Conservation (phyloP, 2,329 filamentous ascomycete species). For the Dryadomyces sulphureus region DNA sequence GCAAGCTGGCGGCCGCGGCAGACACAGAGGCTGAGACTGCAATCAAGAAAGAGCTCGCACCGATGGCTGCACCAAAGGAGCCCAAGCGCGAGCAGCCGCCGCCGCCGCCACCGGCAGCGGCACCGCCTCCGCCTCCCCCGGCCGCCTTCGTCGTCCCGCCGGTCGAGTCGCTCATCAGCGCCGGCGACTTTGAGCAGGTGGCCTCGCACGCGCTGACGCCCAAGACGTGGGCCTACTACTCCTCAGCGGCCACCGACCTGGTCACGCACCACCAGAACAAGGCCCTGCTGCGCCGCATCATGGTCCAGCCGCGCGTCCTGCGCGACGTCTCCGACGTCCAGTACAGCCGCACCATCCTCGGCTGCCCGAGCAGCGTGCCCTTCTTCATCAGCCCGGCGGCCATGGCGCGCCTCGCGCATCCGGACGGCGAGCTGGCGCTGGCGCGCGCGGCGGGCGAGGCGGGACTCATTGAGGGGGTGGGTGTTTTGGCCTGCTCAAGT, state of each 20-base stretch:
- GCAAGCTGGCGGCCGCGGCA: constrained; percentile 21
- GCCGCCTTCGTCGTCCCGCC: constrained; percentile 4
- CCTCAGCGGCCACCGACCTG: constrained; percentile 38
- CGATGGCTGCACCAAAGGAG: constrained; percentile 15
- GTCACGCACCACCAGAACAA: constrained; percentile 29
- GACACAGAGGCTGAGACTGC: neutral
- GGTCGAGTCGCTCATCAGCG: constrained; percentile 10
- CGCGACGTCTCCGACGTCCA: constrained; percentile 27
- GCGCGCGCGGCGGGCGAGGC: constrained; percentile 29
- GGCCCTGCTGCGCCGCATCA: constrained; percentile 30
- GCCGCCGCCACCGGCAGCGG: constrained; percentile 7
- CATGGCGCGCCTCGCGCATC: constrained; percentile 32
- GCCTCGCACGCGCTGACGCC: constrained; percentile 27
- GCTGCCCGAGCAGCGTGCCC: constrained; percentile 16
- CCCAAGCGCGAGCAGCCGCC: constrained; percentile 8
- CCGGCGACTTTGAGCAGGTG: constrained; percentile 32
- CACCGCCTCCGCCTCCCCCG: neutral
- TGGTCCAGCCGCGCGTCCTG: constrained; percentile 35
- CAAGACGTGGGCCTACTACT: constrained; percentile 39
- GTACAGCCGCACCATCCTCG: constrained; percentile 24
- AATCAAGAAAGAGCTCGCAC: no score
- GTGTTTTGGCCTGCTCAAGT: neutral
- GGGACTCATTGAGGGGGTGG: constrained; percentile 24
- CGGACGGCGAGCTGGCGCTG: constrained; percentile 36
- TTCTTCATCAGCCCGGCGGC: constrained; percentile 36